phyloP scores from a whole-genome alignment of 1,284 basidiomycete species.

The Rugosomyces carneus region DNA sequence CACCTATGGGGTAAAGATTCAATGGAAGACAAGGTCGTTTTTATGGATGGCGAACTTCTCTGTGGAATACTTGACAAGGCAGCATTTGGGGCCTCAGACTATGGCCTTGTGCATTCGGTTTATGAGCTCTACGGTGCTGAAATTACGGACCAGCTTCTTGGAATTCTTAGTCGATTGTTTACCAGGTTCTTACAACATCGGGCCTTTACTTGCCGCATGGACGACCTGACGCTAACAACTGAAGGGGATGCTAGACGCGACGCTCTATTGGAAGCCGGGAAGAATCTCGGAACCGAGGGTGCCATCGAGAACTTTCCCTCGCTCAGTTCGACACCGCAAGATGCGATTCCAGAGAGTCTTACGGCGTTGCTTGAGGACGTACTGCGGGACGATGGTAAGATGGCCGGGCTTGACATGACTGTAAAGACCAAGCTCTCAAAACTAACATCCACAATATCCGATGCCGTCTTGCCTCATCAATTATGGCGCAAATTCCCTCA shows the following conservation, averaged over 20 bases:
- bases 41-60: constrained; percentile 91
- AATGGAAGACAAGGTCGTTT: constrained; percentile 82
- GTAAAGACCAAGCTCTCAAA: constrained; percentile 84
- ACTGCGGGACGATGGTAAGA: constrained; percentile 94
- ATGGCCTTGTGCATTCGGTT: constrained; percentile 96
- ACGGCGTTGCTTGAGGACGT: constrained; percentile 82
- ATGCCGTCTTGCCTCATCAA: constrained; percentile 86
- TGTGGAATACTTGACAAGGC: constrained; percentile 96
- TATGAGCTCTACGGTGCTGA: constrained; percentile 97
- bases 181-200: constrained; percentile 97
- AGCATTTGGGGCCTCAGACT: constrained; percentile 94
- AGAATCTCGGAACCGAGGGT: constrained; percentile 76
- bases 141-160: constrained; percentile 86
- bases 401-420: constrained; percentile 91
- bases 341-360: constrained; percentile 49
- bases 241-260: constrained; percentile 74
- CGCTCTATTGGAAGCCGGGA: constrained; percentile 64
- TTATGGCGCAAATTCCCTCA: constrained; percentile 92
- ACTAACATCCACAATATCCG: constrained; percentile 87
- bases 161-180: constrained; percentile 89
- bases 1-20: constrained; percentile 79
- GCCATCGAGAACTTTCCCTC: constrained; percentile 89
- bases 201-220: constrained; percentile 98
- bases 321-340: constrained; percentile 41
- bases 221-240: constrained; percentile 88